Percentiles rank a stretch among this genome's conserved stretches.
phyloP scores from a whole-genome alignment of 2,329 filamentous ascomycete species.

The Monilinia laxa region DNA sequence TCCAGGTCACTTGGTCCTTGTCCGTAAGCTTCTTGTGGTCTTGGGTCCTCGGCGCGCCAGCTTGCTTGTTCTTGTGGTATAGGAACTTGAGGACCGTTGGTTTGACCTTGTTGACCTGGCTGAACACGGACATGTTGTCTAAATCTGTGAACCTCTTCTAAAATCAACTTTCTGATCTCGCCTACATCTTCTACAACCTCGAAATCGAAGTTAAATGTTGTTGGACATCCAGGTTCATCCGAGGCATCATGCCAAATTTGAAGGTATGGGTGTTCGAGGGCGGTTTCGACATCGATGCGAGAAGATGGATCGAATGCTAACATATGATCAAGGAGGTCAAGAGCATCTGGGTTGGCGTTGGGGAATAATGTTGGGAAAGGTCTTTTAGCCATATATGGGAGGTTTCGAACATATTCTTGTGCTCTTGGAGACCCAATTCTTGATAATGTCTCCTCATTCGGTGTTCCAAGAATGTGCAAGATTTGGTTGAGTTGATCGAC shows the following conservation, averaged over 20 bases:
- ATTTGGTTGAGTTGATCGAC: slow-evolving; percentile 99
- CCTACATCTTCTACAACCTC: slow-evolving; percentile 94
- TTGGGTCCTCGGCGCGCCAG: slow-evolving; percentile 41
- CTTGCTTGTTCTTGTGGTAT: slow-evolving; percentile 39
- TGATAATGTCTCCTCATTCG: slow-evolving; percentile 88
- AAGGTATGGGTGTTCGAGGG: slow-evolving; percentile 93
- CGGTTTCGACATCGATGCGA: slow-evolving; percentile 91
- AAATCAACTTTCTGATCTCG: slow-evolving; percentile 96
- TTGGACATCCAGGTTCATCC: slow-evolving; percentile 91
- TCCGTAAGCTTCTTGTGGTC: slow-evolving; percentile 41
- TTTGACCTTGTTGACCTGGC: slow-evolving; percentile 37
- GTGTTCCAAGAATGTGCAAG: slow-evolving; percentile 93
- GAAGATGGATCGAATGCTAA: slow-evolving; percentile 93
- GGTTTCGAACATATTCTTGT: slow-evolving; percentile 96
- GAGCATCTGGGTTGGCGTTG: slow-evolving; percentile 90
- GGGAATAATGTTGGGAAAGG: slow-evolving; percentile 86
- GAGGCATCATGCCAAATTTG: slow-evolving; percentile 95
- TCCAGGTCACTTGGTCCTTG: slow-evolving; percentile 40
- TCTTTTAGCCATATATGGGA: slow-evolving; percentile 92
- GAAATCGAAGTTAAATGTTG: slow-evolving; percentile 97
- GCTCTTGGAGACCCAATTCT: slow-evolving; percentile 94
- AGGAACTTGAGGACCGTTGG: slow-evolving; percentile 37
- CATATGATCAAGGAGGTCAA: slow-evolving; percentile 95
- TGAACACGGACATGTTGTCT: slow-evolving; percentile 51
- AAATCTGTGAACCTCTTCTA: slow-evolving; percentile 91